A percentile compares a stretch with the other conserved stretches of the same genome.
Evolutionary conservation across 805 yeast species (phyloP).

Genomic region (Suhomyces kilbournensis): DNA sequence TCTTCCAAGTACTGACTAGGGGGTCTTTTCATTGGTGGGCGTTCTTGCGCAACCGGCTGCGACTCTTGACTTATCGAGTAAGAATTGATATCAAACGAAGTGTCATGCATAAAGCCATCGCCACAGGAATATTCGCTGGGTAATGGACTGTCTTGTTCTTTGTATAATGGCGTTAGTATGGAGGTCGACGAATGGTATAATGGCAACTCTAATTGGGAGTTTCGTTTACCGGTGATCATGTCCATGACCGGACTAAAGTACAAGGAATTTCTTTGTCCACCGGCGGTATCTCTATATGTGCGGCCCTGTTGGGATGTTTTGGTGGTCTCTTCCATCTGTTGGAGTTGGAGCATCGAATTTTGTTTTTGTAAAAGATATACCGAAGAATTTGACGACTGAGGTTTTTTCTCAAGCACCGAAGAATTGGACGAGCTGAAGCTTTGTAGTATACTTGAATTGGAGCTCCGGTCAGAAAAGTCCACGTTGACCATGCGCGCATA

Average conservation of each 20-base stretch:
- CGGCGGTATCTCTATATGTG: constrained; percentile 25
- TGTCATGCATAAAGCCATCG: constrained; percentile 3
- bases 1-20: constrained; percentile 51
- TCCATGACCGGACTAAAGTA: constrained; percentile 52
- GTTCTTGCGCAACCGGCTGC: background rate
- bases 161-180: background rate
- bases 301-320: constrained; percentile 23
- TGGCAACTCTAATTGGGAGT: constrained; percentile 15
- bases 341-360: constrained; percentile 8
- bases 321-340: constrained; percentile 7
- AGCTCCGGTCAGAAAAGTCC: constrained; percentile 6
- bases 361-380: constrained; percentile 11
- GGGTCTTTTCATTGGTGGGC: constrained; percentile 29
- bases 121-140: constrained; percentile 5
- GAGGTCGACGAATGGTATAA: constrained; percentile 8
- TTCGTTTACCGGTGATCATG: constrained; percentile 19
- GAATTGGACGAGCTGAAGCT: constrained; percentile 15
- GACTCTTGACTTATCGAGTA: background rate
- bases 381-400: constrained; percentile 13
- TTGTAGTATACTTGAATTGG: constrained; percentile 7
- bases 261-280: constrained; percentile 40
- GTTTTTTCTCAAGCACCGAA: constrained; percentile 22
- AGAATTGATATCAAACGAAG: constrained; percentile 1
- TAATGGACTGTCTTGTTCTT: background rate
- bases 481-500: constrained; percentile 11